Evolutionary conservation across 495 filamentous ascomycete species (phyloP), one percentile per base, ranked within the genome.

Genomic region (Talaromyces wortmannii): DNA sequence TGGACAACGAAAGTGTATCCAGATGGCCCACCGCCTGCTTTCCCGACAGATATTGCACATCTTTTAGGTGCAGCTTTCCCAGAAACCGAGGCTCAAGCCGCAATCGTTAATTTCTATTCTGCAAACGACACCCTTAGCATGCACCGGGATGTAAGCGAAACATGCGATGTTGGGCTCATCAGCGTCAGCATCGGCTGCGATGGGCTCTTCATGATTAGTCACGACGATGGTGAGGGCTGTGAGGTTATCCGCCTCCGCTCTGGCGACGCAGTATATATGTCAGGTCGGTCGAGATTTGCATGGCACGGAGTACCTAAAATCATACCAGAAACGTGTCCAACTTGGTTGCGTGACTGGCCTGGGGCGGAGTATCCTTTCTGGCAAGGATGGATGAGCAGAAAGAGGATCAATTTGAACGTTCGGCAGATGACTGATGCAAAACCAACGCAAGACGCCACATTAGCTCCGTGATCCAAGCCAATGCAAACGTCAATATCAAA

Each of bases 301-400:
- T 97, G 92, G 94, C 92, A 97, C 73, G 90, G 88, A 4, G 92
- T 97, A 11, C 91, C 92, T 5, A 89, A 87, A 61, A 83, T 95
- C 29, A 48, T 95, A 18, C 78, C 81, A 23, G 79, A 73, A 15
- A 96, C 87, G 0, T 96, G 90, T 71, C 92, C 92, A 0, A 69
- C 67, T 2, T 88, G 81, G 71, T 65, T 97, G 51, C 73, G 76
- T 55, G 71, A 86, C 46, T 97, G 92, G 91, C 94, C 92, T 16
- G 53, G 57, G 36, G 67, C 69, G 4, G 63, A 67, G 48, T 88
- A 79, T 59, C 69, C 81, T 54, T 71, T 72, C 48, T 95, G 89
- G 87, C 85, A 76, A 63, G 86, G 84, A 4, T 97, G 91, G 91
- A 90, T 96, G 85, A 72, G 70, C 32, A 78, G 81, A 13, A 96